Conservation (phyloP, 1,139 yeast species). For the Yamadazyma friedrichii region DNA sequence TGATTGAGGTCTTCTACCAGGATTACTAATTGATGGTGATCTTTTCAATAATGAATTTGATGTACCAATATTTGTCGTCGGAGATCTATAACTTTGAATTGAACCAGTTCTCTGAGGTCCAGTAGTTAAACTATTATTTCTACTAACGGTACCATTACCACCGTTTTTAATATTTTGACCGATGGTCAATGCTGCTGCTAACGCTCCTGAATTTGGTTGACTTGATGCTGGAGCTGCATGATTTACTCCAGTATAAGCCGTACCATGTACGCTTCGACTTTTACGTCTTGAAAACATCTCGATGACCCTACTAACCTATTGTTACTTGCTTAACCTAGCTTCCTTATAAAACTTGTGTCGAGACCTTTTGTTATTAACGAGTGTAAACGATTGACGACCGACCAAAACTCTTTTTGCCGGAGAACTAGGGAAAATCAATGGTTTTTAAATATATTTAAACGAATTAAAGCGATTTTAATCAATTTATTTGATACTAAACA, state of each 20-base stretch:
- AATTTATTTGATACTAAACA: no score
- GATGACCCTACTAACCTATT: no score
- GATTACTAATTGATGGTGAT: slow-evolving; percentile 11
- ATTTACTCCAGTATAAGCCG: slow-evolving; percentile 49
- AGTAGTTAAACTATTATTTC: slow-evolving; percentile 9
- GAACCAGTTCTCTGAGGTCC: slow-evolving; percentile 15
- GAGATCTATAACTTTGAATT: slow-evolving; percentile 7
- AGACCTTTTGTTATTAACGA: no score
- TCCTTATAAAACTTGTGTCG: no score
- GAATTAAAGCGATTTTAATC: background rate
- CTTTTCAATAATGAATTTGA: slow-evolving; percentile 15
- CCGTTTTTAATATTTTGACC: slow-evolving; percentile 24
- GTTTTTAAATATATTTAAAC: no score
- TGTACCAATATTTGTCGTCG: slow-evolving; percentile 1
- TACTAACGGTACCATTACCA: slow-evolving; percentile 6
- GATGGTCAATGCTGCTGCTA: slow-evolving; percentile 49
- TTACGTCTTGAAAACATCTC: slow-evolving; percentile 37
- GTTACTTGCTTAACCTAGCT: no score
- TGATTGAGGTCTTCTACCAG: slow-evolving; percentile 1
- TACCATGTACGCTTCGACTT: slow-evolving; percentile 29
- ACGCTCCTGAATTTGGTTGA: slow-evolving; percentile 41
- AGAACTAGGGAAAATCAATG: no score
- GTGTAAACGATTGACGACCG: background rate
- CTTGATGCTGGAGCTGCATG: slow-evolving; percentile 30
- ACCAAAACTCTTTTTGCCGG: background rate